A percentile compares a stretch with the other conserved stretches of the same genome.
These are phyloP conservation scores for Hyparrhenia diplandra DNA, from an alignment of 176 grass and related monocot species.

Conservation along the genomic window DNA sequence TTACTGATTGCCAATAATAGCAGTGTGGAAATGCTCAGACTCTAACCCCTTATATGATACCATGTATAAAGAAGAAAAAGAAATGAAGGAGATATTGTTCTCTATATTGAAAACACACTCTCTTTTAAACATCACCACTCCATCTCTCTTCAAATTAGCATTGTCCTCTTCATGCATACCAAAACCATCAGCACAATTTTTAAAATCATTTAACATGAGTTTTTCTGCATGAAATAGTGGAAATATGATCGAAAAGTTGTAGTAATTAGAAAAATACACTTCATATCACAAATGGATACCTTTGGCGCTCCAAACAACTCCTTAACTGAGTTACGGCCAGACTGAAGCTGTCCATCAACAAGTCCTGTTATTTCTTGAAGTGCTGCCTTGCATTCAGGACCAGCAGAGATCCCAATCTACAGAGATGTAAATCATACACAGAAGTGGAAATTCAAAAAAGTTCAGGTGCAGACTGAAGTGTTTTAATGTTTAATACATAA, in stretches of 20 bases:
- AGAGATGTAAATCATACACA: slow-evolving; percentile 10
- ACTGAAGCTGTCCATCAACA: slow-evolving; percentile 67
- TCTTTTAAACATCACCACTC: background rate
- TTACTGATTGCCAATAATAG: background rate
- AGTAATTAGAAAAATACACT: slow-evolving; percentile 18
- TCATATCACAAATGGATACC: slow-evolving; percentile 33
- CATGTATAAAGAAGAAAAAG: slow-evolving; percentile 5
- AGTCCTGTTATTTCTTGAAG: slow-evolving; percentile 87
- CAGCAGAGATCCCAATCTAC: slow-evolving; percentile 89
- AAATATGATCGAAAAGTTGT: background rate
- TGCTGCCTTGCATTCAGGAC: slow-evolving; percentile 82
- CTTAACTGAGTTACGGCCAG: slow-evolving; percentile 54
- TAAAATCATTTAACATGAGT: background rate
- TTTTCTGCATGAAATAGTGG: background rate
- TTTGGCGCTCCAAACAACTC: slow-evolving; percentile 61
- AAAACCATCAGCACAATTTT: background rate
- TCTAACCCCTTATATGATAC: background rate
- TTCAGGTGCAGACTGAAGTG: background rate
- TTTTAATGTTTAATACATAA: background rate
- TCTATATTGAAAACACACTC: background rate
- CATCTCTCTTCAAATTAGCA: slow-evolving; percentile 4
- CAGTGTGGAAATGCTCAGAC: background rate
- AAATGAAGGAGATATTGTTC: background rate
- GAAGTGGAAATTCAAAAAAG: slow-evolving; percentile 22
- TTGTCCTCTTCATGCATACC: background rate